phyloP scores from a whole-genome alignment of 495 filamentous ascomycete species.

The Tuber calosporum region DNA sequence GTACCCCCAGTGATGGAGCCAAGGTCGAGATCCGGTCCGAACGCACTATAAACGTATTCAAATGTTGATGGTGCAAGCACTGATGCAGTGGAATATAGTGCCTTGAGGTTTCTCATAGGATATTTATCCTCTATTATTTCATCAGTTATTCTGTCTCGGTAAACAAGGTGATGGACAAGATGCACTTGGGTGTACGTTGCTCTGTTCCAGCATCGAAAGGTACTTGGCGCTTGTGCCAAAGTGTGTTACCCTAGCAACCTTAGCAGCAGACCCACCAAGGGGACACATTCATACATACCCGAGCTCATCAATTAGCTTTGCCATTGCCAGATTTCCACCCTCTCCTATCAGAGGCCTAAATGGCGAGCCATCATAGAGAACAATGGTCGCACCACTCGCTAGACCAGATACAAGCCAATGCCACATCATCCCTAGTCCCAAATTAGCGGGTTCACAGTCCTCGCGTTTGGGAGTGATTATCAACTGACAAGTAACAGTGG shows the following conservation, averaged over 20 bases:
- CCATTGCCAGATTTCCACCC: constrained; percentile 61
- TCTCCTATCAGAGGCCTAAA: constrained; percentile 59
- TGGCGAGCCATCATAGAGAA: constrained; percentile 84
- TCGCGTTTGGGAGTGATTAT: background rate
- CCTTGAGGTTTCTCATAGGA: constrained; percentile 51
- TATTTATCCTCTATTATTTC: constrained; percentile 13
- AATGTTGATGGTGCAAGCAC: constrained; percentile 90
- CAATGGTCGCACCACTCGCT: constrained; percentile 67
- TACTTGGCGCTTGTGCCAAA: constrained; percentile 93
- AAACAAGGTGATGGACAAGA: constrained; percentile 43
- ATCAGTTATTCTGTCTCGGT: background rate
- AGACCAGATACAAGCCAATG: constrained; percentile 85
- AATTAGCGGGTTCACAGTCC: background rate
- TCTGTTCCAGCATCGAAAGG: constrained; percentile 81
- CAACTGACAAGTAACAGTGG: constrained; percentile 61
- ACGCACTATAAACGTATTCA: constrained; percentile 73
- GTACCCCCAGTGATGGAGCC: constrained; percentile 50
- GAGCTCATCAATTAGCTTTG: constrained; percentile 60
- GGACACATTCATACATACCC: constrained; percentile 17
- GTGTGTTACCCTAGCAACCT: constrained; percentile 58
- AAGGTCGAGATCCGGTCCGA: constrained; percentile 50
- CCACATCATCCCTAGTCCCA: constrained; percentile 61
- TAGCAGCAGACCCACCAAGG: constrained; percentile 44
- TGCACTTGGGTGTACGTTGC: constrained; percentile 56
- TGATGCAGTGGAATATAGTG: constrained; percentile 89